Conservation (phyloP, 1,284 basidiomycete species). For the Hymenochaete sp. region DNA sequence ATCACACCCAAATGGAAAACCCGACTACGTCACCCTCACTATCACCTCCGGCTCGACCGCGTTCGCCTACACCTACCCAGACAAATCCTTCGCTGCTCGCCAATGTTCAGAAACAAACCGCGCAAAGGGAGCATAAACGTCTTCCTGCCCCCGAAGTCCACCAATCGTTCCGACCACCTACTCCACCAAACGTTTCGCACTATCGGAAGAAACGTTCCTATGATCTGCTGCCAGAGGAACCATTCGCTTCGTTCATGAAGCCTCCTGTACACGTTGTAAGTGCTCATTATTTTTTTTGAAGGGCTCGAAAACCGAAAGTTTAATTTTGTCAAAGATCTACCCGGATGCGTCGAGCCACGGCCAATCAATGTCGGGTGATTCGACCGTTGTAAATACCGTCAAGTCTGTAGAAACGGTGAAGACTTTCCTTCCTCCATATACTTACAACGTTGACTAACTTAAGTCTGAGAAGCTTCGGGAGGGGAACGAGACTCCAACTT, state of each 20-base stretch:
- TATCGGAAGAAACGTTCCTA: conserved; percentile 21
- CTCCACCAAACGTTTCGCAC: conserved; percentile 26
- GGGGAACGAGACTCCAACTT: conserved; percentile 1
- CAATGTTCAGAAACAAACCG: too few species aligned
- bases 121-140: conserved; percentile 12
- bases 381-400: conserved; percentile 1
- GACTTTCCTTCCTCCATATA: background rate
- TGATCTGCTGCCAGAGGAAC: conserved; percentile 18
- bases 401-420: background rate
- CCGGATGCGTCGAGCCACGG: conserved; percentile 16
- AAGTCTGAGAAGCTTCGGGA: background rate
- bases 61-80: too few species aligned
- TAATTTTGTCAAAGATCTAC: conserved; percentile 8
- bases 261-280: conserved; percentile 12
- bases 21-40: too few species aligned
- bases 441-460: background rate
- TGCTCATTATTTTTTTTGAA: background rate
- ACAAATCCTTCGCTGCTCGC: too few species aligned
- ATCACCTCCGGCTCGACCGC: too few species aligned
- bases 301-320: background rate
- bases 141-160: too few species aligned
- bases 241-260: conserved; percentile 8
- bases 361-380: conserved; percentile 11
- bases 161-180: conserved; percentile 32
- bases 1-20: too few species aligned